Evolutionary conservation across 805 yeast species (phyloP).

Genomic region (Komagataella ulmi): DNA sequence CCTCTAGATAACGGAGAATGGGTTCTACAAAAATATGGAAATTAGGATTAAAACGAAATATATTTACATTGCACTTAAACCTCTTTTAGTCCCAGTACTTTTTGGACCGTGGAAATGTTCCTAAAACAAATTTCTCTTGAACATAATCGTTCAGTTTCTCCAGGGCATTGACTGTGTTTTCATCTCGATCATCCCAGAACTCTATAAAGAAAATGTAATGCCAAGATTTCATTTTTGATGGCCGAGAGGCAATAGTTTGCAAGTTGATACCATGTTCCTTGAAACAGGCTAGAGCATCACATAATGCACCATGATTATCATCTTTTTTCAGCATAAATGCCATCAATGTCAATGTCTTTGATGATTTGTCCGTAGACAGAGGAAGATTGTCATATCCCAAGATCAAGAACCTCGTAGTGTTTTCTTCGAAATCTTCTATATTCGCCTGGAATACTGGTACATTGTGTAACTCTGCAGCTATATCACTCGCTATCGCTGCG

Average conservation of each 20-base stretch:
- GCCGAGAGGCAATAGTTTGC: constrained; percentile 66
- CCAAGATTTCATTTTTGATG: constrained; percentile 58
- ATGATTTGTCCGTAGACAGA: constrained; percentile 2
- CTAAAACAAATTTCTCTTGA: constrained; percentile 41
- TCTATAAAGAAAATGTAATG: constrained; percentile 76
- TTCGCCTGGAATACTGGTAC: constrained; percentile 39
- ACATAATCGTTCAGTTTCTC: constrained; percentile 29
- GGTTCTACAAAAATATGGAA: constrained; percentile 21
- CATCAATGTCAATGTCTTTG: constrained; percentile 32
- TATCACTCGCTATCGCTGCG: constrained; percentile 63
- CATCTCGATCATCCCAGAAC: constrained; percentile 24
- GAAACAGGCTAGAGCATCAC: constrained; percentile 47
- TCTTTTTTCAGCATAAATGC: constrained; percentile 50
- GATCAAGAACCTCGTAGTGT: constrained; percentile 78
- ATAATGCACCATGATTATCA: constrained; percentile 65
- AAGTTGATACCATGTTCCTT: constrained; percentile 45
- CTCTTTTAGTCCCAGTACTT: constrained; percentile 4
- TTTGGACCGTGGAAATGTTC: constrained; percentile 21
- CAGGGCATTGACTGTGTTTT: constrained; percentile 20
- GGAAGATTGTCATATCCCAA: constrained; percentile 27
- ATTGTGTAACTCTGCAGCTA: constrained; percentile 49
- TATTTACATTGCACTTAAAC: background rate
- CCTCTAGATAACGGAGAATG: constrained; percentile 93
- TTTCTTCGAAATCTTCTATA: constrained; percentile 61
- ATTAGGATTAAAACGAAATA: background rate